Conservation (phyloP, 495 filamentous ascomycete genomes). For the Penicillium mononematosum region DNA sequence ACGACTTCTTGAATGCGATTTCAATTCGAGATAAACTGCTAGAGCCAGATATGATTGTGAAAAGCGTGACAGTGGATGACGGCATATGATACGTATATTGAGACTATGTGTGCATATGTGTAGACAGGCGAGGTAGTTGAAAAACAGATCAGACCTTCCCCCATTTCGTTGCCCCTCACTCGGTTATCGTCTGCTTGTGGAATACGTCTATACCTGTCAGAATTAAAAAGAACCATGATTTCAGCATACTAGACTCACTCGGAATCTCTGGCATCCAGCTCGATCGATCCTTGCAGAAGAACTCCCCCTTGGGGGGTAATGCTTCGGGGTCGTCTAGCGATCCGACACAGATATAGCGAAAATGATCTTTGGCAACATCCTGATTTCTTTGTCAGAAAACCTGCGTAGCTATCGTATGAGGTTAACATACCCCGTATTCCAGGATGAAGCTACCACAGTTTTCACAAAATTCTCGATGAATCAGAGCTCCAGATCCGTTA, state of each 20-base stretch:
- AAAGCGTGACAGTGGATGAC: conserved; percentile 20
- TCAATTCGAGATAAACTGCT: conserved; percentile 30
- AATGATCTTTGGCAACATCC: conserved; percentile 55
- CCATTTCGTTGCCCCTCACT: conserved; percentile 31
- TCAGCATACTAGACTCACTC: conserved; percentile 37
- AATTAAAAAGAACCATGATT: background rate
- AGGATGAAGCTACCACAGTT: conserved; percentile 61
- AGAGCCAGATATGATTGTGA: conserved; percentile 30
- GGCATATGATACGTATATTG: background rate
- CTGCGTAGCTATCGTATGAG: background rate
- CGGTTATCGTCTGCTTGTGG: conserved; percentile 58
- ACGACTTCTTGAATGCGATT: conserved; percentile 43
- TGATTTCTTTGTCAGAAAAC: conserved; percentile 20
- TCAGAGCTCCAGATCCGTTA: conserved; percentile 52
- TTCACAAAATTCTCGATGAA: conserved; percentile 64
- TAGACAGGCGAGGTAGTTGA: too few relatives aligned
- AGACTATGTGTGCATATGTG: background rate
- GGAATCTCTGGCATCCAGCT: conserved; percentile 65
- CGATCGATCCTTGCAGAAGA: conserved; percentile 59
- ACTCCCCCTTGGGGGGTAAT: conserved; percentile 66
- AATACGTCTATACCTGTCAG: conserved; percentile 45
- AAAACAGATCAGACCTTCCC: background rate
- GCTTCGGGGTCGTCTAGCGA: conserved; percentile 61
- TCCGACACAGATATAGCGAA: conserved; percentile 63
- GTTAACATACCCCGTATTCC: conserved; percentile 57